Conservation (phyloP, 768 basidiomycete species). For the Paxillus rubicundulus region DNA sequence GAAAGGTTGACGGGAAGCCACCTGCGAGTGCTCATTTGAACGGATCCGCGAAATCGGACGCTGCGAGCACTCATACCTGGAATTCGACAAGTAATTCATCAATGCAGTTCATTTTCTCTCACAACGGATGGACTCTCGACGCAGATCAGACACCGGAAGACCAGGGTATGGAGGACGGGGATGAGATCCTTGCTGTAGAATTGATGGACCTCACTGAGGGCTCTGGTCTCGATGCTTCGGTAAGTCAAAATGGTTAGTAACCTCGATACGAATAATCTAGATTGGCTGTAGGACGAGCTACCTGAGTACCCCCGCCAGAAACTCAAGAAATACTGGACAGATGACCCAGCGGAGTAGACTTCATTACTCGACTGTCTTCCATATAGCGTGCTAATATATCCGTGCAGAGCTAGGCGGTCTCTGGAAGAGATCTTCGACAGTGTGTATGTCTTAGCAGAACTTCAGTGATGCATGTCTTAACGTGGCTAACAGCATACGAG, state of each 20-base stretch:
- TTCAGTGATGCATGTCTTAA: not conserved
- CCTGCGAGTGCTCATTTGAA: conserved; percentile 37
- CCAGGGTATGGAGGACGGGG: conserved; percentile 81
- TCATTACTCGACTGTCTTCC: conserved; percentile 4
- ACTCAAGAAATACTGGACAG: conserved; percentile 79
- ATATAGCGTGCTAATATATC: not conserved
- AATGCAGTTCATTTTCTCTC: conserved; percentile 84
- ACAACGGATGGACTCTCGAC: conserved; percentile 76
- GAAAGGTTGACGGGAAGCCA: conserved; percentile 41
- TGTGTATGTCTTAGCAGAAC: conserved; percentile 53
- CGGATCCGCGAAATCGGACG: conserved; percentile 50
- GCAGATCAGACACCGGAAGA: conserved; percentile 85
- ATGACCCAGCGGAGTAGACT: conserved; percentile 70
- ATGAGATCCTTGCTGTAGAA: conserved; percentile 87
- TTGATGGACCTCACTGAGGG: conserved; percentile 86
- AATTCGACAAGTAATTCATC: conserved; percentile 38
- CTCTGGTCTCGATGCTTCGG: conserved; percentile 59
- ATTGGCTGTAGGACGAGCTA: conserved; percentile 53
- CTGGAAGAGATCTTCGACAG: conserved; percentile 83
- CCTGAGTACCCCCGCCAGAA: conserved; percentile 63
- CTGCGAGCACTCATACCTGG: conserved; percentile 44
- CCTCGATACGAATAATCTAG: conserved; percentile 1
- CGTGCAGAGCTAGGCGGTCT: conserved; percentile 62
- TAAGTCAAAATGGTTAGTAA: conserved; percentile 32
- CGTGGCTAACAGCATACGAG: conserved; percentile 57